Percentiles rank a stretch among this genome's conserved stretches.
Evolutionary conservation across 176 grass and related monocot species (phyloP).

Genomic region (Saccharum officinarum): DNA sequence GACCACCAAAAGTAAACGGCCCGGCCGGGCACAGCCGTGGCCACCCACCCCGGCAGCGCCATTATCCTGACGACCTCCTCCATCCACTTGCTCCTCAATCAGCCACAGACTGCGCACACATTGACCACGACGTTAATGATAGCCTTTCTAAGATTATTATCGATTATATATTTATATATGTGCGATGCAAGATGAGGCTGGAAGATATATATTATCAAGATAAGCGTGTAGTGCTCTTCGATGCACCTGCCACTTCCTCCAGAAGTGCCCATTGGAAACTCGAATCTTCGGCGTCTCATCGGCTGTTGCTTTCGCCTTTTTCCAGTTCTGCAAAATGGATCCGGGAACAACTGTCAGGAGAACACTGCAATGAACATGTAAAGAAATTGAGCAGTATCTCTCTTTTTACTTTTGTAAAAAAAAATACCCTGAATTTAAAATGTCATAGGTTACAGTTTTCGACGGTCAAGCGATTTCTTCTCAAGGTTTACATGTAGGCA

Average conservation of each 20-base stretch:
- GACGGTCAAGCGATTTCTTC: neutral
- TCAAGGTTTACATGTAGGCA: neutral
- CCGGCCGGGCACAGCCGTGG: slow-evolving; percentile 5
- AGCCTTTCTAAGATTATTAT: slow-evolving; percentile 5
- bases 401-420: neutral
- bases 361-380: neutral
- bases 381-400: neutral
- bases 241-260: slow-evolving; percentile 46
- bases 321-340: neutral
- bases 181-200: neutral
- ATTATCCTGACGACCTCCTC: slow-evolving; percentile 22
- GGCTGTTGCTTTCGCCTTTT: slow-evolving; percentile 36
- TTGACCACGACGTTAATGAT: slow-evolving; percentile 36
- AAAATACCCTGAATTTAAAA: neutral
- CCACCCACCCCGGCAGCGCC: slow-evolving; percentile 11
- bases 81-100: slow-evolving; percentile 50
- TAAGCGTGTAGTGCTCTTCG: slow-evolving; percentile 45
- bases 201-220: slow-evolving; percentile 36
- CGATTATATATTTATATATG: neutral
- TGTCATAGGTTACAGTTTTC: neutral
- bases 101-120: neutral
- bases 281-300: slow-evolving; percentile 43
- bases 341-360: neutral
- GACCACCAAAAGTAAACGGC: slow-evolving; percentile 47
- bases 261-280: slow-evolving; percentile 32